Evolutionary conservation across 495 filamentous ascomycete genomes (phyloP).

Genomic region (Aspergillus asperescens): DNA sequence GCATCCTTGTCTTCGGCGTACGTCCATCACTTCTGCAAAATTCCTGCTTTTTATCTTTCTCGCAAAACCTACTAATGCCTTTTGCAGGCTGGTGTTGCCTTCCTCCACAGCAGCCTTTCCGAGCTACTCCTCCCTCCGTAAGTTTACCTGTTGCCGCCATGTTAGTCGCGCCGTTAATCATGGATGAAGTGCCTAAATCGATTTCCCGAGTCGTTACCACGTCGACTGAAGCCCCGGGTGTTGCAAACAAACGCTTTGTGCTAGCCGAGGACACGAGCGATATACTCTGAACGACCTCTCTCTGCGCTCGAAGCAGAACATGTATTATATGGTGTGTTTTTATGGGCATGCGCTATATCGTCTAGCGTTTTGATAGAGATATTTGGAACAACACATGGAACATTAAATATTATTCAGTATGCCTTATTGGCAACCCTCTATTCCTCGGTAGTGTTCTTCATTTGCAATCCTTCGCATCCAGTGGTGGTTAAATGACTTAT

Average conservation of each 20-base stretch:
- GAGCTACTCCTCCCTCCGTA: slow-evolving; percentile 71
- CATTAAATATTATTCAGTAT: no score
- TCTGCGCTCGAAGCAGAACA: slow-evolving; percentile 14
- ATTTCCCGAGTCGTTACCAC: slow-evolving; percentile 3
- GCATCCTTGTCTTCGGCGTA: slow-evolving; percentile 68
- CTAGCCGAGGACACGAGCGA: background rate
- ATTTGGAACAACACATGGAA: slow-evolving; percentile 1
- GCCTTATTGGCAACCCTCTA: no score
- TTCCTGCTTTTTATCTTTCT: background rate
- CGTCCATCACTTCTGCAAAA: slow-evolving; percentile 26
- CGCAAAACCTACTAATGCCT: slow-evolving; percentile 15
- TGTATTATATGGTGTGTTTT: slow-evolving; percentile 24
- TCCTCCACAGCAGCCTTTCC: slow-evolving; percentile 68
- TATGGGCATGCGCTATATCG: slow-evolving; percentile 14
- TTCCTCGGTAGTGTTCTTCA: no score
- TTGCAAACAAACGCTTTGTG: background rate
- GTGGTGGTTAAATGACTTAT: no score
- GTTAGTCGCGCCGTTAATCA: background rate
- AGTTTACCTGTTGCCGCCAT: slow-evolving; percentile 26
- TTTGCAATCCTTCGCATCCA: no score
- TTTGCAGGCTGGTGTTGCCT: slow-evolving; percentile 62
- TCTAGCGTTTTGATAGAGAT: slow-evolving; percentile 17
- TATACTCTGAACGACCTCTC: slow-evolving; percentile 7
- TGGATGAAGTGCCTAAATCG: slow-evolving; percentile 20
- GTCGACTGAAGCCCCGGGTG: background rate